Evolutionary conservation across 768 basidiomycete species (phyloP).

Genomic region (Arthromyces matolae): DNA sequence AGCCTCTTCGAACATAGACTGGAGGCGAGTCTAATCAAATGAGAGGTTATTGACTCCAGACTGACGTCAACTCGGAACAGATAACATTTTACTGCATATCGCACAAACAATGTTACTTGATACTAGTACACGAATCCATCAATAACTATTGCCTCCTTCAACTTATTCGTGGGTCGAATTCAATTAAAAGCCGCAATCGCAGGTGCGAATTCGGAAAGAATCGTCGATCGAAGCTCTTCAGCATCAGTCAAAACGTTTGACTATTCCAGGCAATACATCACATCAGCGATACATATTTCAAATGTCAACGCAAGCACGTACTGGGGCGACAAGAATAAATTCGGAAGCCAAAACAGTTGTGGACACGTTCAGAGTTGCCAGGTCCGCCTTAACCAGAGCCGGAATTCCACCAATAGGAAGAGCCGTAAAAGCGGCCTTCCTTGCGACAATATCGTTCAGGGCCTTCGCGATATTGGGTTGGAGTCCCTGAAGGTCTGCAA

Average conservation of each 20-base stretch:
- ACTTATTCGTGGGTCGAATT: too few relatives aligned
- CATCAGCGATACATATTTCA: neutral
- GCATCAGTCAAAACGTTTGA: constrained; percentile 15
- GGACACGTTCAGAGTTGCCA: constrained; percentile 19
- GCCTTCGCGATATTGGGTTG: constrained; percentile 25
- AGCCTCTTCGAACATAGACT: too few relatives aligned
- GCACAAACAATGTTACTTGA: too few relatives aligned
- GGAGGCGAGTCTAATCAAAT: too few relatives aligned
- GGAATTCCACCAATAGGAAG: constrained; percentile 27
- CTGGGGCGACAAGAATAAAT: constrained; percentile 25
- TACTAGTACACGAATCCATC: too few relatives aligned
- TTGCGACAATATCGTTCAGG: constrained; percentile 18
- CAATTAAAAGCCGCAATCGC: constrained; percentile 19
- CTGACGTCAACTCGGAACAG: too few relatives aligned
- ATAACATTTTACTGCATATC: too few relatives aligned
- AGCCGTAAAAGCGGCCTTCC: constrained; percentile 25
- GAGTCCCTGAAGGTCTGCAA: constrained; percentile 20
- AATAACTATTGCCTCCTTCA: too few relatives aligned
- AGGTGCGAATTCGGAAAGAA: constrained; percentile 19
- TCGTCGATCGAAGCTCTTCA: constrained; percentile 9
- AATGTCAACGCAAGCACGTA: constrained; percentile 7
- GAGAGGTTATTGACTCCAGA: too few relatives aligned
- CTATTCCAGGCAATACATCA: constrained; percentile 11
- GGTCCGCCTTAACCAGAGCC: constrained; percentile 27
- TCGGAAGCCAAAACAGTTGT: constrained; percentile 21